Percentiles rank a stretch among this genome's conserved stretches.
These are phyloP conservation scores for Gentiana straminea DNA, from an alignment of 257 asterid genomes.

Conservation along the genomic window DNA sequence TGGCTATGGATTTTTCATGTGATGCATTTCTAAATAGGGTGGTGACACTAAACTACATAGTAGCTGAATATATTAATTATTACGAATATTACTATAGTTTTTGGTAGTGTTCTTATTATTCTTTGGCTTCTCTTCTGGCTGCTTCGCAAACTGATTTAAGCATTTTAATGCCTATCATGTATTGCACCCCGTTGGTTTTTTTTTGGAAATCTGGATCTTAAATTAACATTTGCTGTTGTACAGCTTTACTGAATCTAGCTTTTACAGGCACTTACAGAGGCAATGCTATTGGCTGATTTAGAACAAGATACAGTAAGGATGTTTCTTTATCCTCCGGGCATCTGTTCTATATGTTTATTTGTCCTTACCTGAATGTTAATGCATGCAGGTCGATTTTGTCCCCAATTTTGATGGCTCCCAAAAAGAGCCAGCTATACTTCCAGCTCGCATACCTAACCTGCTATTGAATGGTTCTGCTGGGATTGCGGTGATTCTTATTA, in stretches of 20 bases:
- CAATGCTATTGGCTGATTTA: slow-evolving; percentile 85
- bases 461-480: slow-evolving; percentile 96
- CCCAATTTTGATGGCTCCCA: slow-evolving; percentile 95
- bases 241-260: not conserved
- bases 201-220: too few relatives aligned
- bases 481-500: slow-evolving; percentile 63
- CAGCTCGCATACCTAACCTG: slow-evolving; percentile 87
- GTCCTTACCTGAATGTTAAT: not conserved
- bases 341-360: slow-evolving; percentile 11
- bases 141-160: too few relatives aligned
- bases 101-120: too few relatives aligned
- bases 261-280: slow-evolving; percentile 89
- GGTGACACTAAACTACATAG: too few relatives aligned
- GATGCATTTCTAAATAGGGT: too few relatives aligned
- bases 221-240: too few relatives aligned
- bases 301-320: slow-evolving; percentile 77
- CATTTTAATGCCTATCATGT: too few relatives aligned
- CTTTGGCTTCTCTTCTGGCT: too few relatives aligned
- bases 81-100: too few relatives aligned
- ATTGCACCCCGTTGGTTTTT: too few relatives aligned
- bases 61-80: too few relatives aligned
- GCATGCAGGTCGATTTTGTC: slow-evolving; percentile 81
- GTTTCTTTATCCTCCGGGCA: not conserved
- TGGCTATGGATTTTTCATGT: too few relatives aligned
- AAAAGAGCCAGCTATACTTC: slow-evolving; percentile 95